Conservation (phyloP, 1,139 yeast genomes). For the Taphrina pruni region DNA sequence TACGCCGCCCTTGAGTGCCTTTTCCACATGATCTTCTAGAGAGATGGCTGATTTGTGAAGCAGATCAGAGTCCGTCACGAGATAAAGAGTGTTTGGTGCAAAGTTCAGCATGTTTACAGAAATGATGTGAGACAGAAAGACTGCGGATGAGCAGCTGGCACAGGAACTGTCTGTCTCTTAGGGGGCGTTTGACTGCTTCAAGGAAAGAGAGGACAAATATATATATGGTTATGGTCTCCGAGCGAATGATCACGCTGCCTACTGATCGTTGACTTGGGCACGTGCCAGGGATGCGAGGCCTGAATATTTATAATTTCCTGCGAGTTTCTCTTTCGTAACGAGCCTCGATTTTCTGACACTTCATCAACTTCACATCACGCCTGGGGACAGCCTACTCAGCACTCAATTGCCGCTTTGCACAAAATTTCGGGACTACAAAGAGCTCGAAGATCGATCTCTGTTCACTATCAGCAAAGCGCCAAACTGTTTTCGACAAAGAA, state of each 20-base stretch:
- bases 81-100: slow-evolving; percentile 61
- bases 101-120: not conserved
- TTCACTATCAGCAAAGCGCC: slow-evolving; percentile 19
- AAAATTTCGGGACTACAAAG: not conserved
- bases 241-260: not conserved
- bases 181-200: too few relatives aligned
- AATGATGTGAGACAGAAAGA: too few relatives aligned
- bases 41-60: slow-evolving; percentile 65
- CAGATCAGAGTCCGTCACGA: slow-evolving; percentile 83
- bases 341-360: slow-evolving; percentile 6
- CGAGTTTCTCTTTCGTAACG: slow-evolving; percentile 9
- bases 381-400: not conserved
- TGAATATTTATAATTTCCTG: too few relatives aligned
- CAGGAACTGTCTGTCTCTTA: too few relatives aligned
- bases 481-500: slow-evolving; percentile 33
- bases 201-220: too few relatives aligned
- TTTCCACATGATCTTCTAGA: slow-evolving; percentile 59
- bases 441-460: slow-evolving; percentile 4
- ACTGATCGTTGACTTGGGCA: not conserved
- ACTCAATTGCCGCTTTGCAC: not conserved
- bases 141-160: too few relatives aligned
- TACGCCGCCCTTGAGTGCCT: slow-evolving; percentile 72
- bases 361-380: not conserved
- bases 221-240: too few relatives aligned
- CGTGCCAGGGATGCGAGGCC: not conserved